Percentiles rank a stretch among this genome's conserved stretches.
Evolutionary conservation across 306 rosid genomes (phyloP).

Genomic region (Cicer arietinum): DNA sequence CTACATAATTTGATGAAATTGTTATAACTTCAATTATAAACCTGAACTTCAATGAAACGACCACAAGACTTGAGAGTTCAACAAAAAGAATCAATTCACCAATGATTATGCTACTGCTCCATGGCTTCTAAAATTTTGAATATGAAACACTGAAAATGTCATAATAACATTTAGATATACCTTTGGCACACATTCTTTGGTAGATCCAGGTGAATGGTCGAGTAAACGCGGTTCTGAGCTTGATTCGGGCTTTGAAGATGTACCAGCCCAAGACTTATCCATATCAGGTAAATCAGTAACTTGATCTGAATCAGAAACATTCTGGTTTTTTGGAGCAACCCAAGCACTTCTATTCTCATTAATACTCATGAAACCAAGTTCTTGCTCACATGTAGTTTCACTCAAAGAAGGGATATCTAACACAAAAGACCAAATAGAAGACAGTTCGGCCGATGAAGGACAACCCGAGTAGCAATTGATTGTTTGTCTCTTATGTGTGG

Average conservation of each 20-base stretch:
- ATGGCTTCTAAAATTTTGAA: not conserved
- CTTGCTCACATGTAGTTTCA: conserved; percentile 85
- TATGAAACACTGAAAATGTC: conserved; percentile 18
- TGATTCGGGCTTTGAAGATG: conserved; percentile 62
- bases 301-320: conserved; percentile 55
- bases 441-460: conserved; percentile 88
- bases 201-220: conserved; percentile 56
- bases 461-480: conserved; percentile 87
- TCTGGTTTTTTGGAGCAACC: conserved; percentile 60
- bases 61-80: no score
- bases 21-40: conserved; percentile 9
- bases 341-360: conserved; percentile 62
- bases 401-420: conserved; percentile 65
- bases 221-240: conserved; percentile 52
- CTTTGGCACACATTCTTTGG: conserved; percentile 66
- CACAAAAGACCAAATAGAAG: conserved; percentile 88
- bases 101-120: conserved; percentile 4
- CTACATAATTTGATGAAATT: conserved; percentile 11
- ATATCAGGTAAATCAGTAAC: conserved; percentile 41
- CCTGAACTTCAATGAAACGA: not conserved
- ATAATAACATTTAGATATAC: conserved; percentile 49
- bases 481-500: conserved; percentile 78
- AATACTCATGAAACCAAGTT: conserved; percentile 90
- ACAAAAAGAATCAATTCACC: no score
- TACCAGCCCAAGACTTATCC: conserved; percentile 58